Conservation (phyloP, 352 stramenopile genomes). For the Globisporangium emineosum region DNA sequence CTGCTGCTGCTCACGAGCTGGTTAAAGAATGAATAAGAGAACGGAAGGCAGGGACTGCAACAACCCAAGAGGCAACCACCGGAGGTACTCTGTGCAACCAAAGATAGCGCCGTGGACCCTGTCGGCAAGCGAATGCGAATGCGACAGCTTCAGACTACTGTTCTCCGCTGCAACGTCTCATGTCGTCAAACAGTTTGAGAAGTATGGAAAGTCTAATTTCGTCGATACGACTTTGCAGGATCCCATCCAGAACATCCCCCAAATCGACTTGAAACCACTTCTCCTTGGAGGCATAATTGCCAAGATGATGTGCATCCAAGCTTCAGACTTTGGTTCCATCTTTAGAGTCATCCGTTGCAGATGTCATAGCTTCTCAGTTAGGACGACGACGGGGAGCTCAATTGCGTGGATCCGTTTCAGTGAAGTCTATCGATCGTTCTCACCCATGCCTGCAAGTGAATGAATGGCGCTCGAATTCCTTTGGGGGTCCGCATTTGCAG, state of each 20-base stretch:
- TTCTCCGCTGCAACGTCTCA: conserved; percentile 1
- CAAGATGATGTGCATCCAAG: neutral
- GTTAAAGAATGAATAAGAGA: conserved; percentile 1
- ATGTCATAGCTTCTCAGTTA: neutral
- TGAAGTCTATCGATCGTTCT: neutral
- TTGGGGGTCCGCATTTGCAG: too few relatives aligned
- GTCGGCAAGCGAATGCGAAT: neutral
- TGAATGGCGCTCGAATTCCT: neutral
- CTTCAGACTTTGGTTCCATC: neutral
- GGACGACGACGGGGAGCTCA: neutral
- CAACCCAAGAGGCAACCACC: neutral
- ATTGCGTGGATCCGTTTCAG: neutral
- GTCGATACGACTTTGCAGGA: neutral
- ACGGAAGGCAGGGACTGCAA: neutral
- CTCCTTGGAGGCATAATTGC: neutral
- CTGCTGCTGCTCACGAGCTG: neutral
- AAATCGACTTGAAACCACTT: neutral
- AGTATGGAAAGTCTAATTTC: neutral
- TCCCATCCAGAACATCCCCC: neutral
- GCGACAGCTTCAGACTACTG: neutral
- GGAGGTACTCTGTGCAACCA: neutral
- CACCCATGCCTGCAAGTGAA: neutral
- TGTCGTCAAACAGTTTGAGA: conserved; percentile 1
- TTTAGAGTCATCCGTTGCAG: neutral
- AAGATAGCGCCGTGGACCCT: neutral